Evolutionary conservation across 371 early-diverging fungal genomes (phyloP), one percentile per base, ranked within the genome.

Genomic region (Lichtheimia ornata): DNA sequence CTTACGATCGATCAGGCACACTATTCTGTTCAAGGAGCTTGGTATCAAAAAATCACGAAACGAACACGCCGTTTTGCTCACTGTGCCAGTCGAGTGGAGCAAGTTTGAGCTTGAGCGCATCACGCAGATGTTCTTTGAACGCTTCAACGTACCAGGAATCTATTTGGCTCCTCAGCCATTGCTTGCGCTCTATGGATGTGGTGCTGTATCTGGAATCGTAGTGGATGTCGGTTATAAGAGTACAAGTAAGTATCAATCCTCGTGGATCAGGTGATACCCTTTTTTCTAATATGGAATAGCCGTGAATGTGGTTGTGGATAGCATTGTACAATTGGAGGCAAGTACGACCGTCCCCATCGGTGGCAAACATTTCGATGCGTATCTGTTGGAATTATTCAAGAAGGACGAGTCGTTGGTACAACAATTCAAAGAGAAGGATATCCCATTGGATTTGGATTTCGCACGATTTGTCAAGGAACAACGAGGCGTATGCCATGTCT

Each of bases 61-160:
- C 73, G 87, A 89, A 51, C 83, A 84, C 45, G 91, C 95, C 13
- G 86, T 93, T 0, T 56, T 96, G 56, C 68, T 95, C 50, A 72
- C 88, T 13, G 84, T 94, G 3, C 97, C 97, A 18, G 76, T 83
- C 18, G 67, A 79, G 40, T 96, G 96, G 97, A 81, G 89, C 14
- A 91, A 92, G 59, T 69, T 80, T n/a, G 93, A 96, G 53, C 79
- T 85, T 45, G 94, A 95, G 74, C 82, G 85, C 14, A 84, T 91
- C 35, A 85, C 91, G 14, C 93, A 94, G 73, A 89, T 96, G 27
- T 88, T 92, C 59, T 97, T 97, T 74, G 97, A 96, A 76, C 82
- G 82, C 44, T 87, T 92, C 59, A 96, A 96, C 64, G 89, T 89
- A 7, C 94, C 96, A 14, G 90, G 90, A n/a, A 78, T 97, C 4